Conservation (phyloP, 2,329 filamentous ascomycete genomes). For the Alternaria rosae region DNA sequence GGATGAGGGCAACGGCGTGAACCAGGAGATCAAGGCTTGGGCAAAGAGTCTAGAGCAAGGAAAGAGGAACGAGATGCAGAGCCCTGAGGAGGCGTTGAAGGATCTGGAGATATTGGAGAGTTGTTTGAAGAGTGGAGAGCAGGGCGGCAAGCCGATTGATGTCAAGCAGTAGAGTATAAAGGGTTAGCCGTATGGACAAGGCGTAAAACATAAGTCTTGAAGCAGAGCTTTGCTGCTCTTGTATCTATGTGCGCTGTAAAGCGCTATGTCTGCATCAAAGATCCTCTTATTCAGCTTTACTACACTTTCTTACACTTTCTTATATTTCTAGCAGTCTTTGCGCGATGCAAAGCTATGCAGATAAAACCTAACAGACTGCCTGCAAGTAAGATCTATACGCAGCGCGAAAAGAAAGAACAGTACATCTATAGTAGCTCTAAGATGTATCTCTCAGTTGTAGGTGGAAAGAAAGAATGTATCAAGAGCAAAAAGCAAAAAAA, state of each 20-base stretch:
- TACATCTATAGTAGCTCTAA: too few species aligned
- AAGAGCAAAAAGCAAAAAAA: too few species aligned
- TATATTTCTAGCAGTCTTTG: background rate
- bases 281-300: too few species aligned
- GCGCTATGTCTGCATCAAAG: background rate
- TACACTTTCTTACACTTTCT: too few species aligned
- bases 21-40: constrained; percentile 68
- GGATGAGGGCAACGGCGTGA: constrained; percentile 62
- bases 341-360: rapidly evolving
- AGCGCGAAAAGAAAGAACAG: too few species aligned
- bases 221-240: background rate
- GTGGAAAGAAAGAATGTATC: too few species aligned
- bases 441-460: too few species aligned
- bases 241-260: background rate
- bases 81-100: constrained; percentile 64
- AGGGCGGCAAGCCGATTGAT: constrained; percentile 43
- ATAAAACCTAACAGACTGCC: background rate
- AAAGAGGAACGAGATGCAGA: constrained; percentile 59
- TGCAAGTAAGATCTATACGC: too few species aligned
- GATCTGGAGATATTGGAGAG: constrained; percentile 65
- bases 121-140: constrained; percentile 52
- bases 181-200: background rate
- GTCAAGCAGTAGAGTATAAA: constrained; percentile 13
- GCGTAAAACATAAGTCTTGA: background rate
- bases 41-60: constrained; percentile 61